Percentiles rank a stretch among this genome's conserved stretches.
Evolutionary conservation across 805 yeast genomes (phyloP).

Genomic region (Suhomyces sp.): DNA sequence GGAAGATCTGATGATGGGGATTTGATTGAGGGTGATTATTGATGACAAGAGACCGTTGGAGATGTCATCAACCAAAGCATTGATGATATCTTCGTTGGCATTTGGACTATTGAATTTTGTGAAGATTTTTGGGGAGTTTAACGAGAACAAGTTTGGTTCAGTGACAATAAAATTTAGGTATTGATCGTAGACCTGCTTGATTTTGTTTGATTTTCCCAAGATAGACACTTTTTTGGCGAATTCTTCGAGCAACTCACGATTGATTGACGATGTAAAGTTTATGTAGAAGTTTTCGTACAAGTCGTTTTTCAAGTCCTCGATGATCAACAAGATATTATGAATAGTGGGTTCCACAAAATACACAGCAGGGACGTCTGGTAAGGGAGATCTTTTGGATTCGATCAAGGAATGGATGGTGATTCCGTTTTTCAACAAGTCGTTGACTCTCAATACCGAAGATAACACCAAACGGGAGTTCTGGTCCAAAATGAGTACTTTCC

Average conservation of each 20-base stretch:
- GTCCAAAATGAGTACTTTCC: slow-evolving; percentile 92
- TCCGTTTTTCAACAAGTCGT: slow-evolving; percentile 86
- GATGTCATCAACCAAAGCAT: slow-evolving; percentile 61
- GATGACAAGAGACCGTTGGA: slow-evolving; percentile 81
- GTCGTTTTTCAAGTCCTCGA: slow-evolving; percentile 70
- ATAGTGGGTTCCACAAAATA: slow-evolving; percentile 88
- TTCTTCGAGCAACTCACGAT: slow-evolving; percentile 79
- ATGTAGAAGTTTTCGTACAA: slow-evolving; percentile 77
- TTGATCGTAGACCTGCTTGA: slow-evolving; percentile 91
- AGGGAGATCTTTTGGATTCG: slow-evolving; percentile 67
- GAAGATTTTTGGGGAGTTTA: slow-evolving; percentile 68
- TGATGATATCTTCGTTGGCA: slow-evolving; percentile 74
- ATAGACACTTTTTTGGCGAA: slow-evolving; percentile 81
- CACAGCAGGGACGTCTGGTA: slow-evolving; percentile 93
- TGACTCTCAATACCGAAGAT: slow-evolving; percentile 89
- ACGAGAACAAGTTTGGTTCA: slow-evolving; percentile 85
- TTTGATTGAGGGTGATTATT: slow-evolving; percentile 70
- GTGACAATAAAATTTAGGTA: slow-evolving; percentile 89
- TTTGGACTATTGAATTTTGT: slow-evolving; percentile 66
- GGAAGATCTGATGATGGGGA: slow-evolving; percentile 90
- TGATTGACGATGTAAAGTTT: slow-evolving; percentile 80
- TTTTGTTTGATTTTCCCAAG: slow-evolving; percentile 65
- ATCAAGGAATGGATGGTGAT: slow-evolving; percentile 86
- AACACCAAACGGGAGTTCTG: slow-evolving; percentile 76
- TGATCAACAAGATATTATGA: slow-evolving; percentile 67